phyloP scores from a whole-genome alignment of 176 grass and related monocot genomes.

The Carex pumila region DNA sequence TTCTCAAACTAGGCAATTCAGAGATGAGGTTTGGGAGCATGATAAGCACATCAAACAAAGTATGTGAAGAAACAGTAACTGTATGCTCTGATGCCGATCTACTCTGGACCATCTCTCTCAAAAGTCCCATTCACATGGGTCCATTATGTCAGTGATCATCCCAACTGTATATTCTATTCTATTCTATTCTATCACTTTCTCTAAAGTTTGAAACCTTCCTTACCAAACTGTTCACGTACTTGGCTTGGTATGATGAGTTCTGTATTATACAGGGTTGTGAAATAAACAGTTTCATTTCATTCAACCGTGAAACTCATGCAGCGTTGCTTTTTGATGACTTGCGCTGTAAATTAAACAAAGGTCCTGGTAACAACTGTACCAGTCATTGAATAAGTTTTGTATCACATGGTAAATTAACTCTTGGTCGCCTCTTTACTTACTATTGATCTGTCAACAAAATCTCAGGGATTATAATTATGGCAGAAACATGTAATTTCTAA shows the following conservation, averaged over 20 bases:
- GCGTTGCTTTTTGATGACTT: neutral
- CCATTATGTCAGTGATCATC: neutral
- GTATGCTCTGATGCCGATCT: slow-evolving; percentile 56
- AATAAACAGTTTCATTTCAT: neutral
- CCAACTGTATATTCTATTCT: neutral
- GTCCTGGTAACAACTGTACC: neutral
- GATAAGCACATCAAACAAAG: slow-evolving; percentile 79
- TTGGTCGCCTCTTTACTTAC: neutral
- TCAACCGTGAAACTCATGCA: neutral
- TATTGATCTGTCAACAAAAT: neutral
- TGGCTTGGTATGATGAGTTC: too few species aligned
- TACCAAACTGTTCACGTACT: neutral
- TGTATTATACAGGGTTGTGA: neutral
- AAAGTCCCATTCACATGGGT: slow-evolving; percentile 17
- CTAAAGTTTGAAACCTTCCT: slow-evolving; percentile 7
- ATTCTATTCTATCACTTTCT: neutral
- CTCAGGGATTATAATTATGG: neutral
- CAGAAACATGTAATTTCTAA: neutral
- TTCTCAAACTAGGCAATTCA: slow-evolving; percentile 32
- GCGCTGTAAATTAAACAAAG: neutral
- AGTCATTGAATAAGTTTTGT: neutral
- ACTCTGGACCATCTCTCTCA: slow-evolving; percentile 60
- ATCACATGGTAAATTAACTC: neutral
- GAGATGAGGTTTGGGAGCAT: slow-evolving; percentile 67
- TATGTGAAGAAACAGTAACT: slow-evolving; percentile 43